These are phyloP conservation scores for Starmerella ratchasimensis DNA, from an alignment of 805 yeast species.

Conservation along the genomic window DNA sequence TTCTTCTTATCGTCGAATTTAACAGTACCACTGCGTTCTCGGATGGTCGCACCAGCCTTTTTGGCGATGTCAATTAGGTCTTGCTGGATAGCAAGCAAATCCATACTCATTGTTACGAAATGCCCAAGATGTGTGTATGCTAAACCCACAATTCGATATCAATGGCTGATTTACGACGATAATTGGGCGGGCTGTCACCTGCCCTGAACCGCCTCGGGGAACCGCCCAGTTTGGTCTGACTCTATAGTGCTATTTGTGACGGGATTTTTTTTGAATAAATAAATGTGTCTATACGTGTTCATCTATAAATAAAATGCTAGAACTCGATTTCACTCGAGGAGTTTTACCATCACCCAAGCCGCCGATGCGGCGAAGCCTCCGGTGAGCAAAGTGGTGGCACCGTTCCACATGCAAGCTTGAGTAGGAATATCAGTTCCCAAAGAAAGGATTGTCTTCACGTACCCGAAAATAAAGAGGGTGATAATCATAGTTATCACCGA, in stretches of 20 bases:
- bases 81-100: constrained; percentile 28
- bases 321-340: constrained; percentile 38
- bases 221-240: too few species aligned
- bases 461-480: constrained; percentile 80
- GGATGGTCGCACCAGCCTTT: constrained; percentile 39
- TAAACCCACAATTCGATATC: too few species aligned
- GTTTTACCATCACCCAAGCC: constrained; percentile 82
- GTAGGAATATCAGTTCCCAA: constrained; percentile 64
- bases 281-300: not conserved
- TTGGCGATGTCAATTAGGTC: constrained; percentile 31
- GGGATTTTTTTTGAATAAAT: too few species aligned
- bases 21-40: constrained; percentile 35
- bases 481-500: constrained; percentile 72
- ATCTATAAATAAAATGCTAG: constrained; percentile 1
- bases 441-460: constrained; percentile 67
- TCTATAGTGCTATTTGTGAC: too few species aligned
- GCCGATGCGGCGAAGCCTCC: constrained; percentile 98
- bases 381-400: constrained; percentile 80
- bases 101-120: constrained; percentile 18
- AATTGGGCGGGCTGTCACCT: too few species aligned
- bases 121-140: too few species aligned
- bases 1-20: constrained; percentile 43
- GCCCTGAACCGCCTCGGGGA: too few species aligned
- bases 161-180: too few species aligned
- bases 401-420: constrained; percentile 42